Percentiles rank a stretch among this genome's conserved stretches.
Evolutionary conservation across 805 yeast species (phyloP).

Genomic region (Wickerhamomyces subpelliculosus): DNA sequence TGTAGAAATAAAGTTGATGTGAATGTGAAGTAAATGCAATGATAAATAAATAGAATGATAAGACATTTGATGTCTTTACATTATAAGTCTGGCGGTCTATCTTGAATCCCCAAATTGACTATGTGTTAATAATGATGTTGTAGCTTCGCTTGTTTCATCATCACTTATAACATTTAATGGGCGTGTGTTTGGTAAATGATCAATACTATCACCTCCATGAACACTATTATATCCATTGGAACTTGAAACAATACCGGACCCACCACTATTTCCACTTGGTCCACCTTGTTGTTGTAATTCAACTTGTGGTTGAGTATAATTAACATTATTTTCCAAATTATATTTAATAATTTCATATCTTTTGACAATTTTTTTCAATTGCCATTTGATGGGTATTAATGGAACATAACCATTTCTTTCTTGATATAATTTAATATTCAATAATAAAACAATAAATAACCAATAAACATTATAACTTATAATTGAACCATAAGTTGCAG

Average conservation of each 20-base stretch:
- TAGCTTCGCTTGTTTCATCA: constrained; percentile 12
- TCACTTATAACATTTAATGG: constrained; percentile 2
- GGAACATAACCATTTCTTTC: constrained; percentile 58
- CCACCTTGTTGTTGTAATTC: too few species aligned
- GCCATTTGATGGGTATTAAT: constrained; percentile 55
- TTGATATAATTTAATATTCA: constrained; percentile 41
- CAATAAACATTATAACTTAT: constrained; percentile 68
- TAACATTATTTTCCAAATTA: constrained; percentile 27
- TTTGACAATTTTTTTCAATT: constrained; percentile 43
- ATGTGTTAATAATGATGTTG: too few species aligned
- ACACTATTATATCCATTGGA: neutral
- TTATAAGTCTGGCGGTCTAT: too few species aligned
- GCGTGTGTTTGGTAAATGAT: neutral
- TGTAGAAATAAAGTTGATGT: too few species aligned
- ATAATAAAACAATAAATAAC: constrained; percentile 42
- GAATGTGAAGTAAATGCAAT: too few species aligned
- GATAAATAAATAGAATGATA: too few species aligned
- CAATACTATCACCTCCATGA: constrained; percentile 2
- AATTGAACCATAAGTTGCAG: constrained; percentile 88
- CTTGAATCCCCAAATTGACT: too few species aligned
- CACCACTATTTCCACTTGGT: too few species aligned
- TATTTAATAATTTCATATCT: constrained; percentile 27
- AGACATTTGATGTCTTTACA: too few species aligned
- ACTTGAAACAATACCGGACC: neutral
- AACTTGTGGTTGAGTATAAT: constrained; percentile 10